Evolutionary conservation across 306 rosid genomes (phyloP).

Genomic region (Astragalus membranaceus): DNA sequence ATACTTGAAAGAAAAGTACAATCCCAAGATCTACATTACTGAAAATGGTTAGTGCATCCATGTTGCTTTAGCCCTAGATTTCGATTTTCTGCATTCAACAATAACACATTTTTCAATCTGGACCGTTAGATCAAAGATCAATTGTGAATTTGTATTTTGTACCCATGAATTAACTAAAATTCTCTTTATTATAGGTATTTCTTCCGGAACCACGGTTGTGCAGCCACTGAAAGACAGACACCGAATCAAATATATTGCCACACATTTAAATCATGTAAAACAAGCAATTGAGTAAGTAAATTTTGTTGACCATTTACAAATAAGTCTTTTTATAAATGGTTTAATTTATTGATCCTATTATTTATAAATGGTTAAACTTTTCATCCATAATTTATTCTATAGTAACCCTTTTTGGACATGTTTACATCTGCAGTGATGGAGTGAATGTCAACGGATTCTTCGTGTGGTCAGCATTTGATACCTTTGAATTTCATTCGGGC

Average conservation of each 20-base stretch:
- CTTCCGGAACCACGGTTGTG: neutral
- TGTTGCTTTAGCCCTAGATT: neutral
- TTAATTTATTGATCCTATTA: too few relatives aligned
- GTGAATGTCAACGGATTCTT: neutral
- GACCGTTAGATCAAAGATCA: too few relatives aligned
- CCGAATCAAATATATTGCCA: neutral
- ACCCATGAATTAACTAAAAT: too few relatives aligned
- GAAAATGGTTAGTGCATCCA: slow-evolving; percentile 29
- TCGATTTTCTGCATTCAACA: too few relatives aligned
- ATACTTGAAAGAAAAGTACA: slow-evolving; percentile 1
- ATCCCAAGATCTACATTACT: slow-evolving; percentile 23
- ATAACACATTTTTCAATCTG: too few relatives aligned
- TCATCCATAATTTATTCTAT: neutral
- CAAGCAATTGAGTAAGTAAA: slow-evolving; percentile 22
- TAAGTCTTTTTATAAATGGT: too few relatives aligned
- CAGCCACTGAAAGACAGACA: slow-evolving; percentile 22
- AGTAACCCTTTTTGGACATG: neutral
- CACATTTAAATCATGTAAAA: slow-evolving; percentile 4
- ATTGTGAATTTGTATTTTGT: too few relatives aligned
- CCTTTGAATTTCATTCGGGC: neutral
- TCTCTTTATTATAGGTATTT: neutral
- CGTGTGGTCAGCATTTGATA: slow-evolving; percentile 1
- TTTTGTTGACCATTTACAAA: too few relatives aligned
- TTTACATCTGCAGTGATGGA: neutral
- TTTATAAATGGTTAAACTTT: too few relatives aligned